Evolutionary conservation across 2,329 filamentous ascomycete species (phyloP).

Genomic region (Xylaria sp.): DNA sequence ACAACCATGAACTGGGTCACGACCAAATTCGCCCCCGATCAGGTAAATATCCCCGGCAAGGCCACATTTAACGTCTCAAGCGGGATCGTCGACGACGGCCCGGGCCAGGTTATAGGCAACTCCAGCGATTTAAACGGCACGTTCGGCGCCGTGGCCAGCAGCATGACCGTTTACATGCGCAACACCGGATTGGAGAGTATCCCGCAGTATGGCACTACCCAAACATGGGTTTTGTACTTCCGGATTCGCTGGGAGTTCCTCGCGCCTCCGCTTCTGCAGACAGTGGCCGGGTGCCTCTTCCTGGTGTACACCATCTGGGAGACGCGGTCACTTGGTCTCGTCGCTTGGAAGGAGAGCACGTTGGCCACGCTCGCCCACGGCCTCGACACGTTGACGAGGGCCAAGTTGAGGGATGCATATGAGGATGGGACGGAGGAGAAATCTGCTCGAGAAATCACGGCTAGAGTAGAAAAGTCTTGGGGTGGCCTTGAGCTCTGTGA

Average conservation of each 20-base stretch:
- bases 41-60: neutral
- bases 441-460: neutral
- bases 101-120: neutral
- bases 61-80: neutral
- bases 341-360: neutral
- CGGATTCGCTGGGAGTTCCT: neutral
- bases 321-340: neutral
- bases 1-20: neutral
- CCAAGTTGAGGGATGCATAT: neutral
- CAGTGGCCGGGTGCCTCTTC: neutral
- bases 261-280: neutral
- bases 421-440: neutral
- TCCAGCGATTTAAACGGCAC: neutral
- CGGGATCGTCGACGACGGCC: neutral
- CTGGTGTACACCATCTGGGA: slow-evolving; percentile 1
- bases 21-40: neutral
- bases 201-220: neutral
- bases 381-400: neutral
- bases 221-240: neutral
- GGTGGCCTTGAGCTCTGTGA: neutral
- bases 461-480: neutral
- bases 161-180: neutral
- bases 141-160: neutral
- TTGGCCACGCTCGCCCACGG: neutral
- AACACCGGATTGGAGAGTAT: neutral